phyloP scores from a whole-genome alignment of 2,329 filamentous ascomycete species.

The Westerdykella aurantiaca region DNA sequence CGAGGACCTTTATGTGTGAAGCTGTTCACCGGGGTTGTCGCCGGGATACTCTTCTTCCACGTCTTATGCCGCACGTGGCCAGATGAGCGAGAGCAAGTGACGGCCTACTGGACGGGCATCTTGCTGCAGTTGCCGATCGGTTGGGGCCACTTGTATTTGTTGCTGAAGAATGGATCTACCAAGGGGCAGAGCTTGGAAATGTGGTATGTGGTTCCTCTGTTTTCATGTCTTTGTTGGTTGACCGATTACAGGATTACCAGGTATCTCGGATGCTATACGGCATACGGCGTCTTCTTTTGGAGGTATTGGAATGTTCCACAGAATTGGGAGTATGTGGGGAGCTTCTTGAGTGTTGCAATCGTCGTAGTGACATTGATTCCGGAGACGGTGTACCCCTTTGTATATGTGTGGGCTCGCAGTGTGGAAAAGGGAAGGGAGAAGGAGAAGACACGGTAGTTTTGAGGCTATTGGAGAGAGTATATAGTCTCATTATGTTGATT shows the following conservation, averaged over 20 bases:
- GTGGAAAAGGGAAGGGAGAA: neutral
- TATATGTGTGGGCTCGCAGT: conserved; percentile 31
- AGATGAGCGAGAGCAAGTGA: conserved; percentile 38
- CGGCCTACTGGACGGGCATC: conserved; percentile 38
- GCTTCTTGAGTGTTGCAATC: conserved; percentile 27
- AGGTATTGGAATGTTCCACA: conserved; percentile 35
- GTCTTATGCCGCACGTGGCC: conserved; percentile 25
- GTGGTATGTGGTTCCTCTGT: conserved; percentile 24
- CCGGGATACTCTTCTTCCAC: conserved; percentile 28
- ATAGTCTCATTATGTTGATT: too few relatives aligned
- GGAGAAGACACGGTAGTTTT: neutral
- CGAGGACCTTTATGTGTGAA: conserved; percentile 16
- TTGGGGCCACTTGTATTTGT: conserved; percentile 29
- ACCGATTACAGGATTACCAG: conserved; percentile 30
- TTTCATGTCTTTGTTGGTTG: neutral
- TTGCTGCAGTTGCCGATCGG: conserved; percentile 37
- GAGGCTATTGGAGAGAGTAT: too few relatives aligned
- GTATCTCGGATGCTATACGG: conserved; percentile 36
- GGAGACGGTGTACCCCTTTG: conserved; percentile 36
- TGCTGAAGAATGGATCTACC: conserved; percentile 28
- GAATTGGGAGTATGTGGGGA: conserved; percentile 38
- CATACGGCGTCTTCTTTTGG: conserved; percentile 38
- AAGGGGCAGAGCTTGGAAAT: conserved; percentile 39
- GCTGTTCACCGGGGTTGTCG: conserved; percentile 21
- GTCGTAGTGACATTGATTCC: conserved; percentile 36